A percentile compares a stretch with the other conserved stretches of the same genome.
Evolutionary conservation across 176 grass and related monocot genomes (phyloP).

Genomic region (Alloteropsis semialata): DNA sequence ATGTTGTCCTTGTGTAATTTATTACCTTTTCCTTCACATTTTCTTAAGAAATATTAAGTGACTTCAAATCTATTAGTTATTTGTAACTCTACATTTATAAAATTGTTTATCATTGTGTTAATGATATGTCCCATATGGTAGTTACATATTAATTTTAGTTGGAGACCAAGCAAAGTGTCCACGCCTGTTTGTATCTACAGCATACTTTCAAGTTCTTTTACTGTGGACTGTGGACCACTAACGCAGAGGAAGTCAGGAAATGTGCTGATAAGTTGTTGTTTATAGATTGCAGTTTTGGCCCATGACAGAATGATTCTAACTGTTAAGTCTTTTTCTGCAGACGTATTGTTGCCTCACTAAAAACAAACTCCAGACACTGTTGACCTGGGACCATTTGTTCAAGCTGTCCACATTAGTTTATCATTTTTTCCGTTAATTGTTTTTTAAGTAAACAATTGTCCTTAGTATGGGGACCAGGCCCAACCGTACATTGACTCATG

Average conservation of each 20-base stretch:
- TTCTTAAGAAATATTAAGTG: neutral
- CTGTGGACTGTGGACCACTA: conserved; percentile 16
- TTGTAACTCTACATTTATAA: neutral
- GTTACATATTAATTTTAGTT: conserved; percentile 14
- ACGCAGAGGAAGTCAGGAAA: conserved; percentile 25
- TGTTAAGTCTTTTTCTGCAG: conserved; percentile 9
- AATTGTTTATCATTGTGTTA: neutral
- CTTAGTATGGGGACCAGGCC: neutral
- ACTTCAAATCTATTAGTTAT: neutral
- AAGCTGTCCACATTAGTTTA: conserved; percentile 14
- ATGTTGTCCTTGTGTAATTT: neutral
- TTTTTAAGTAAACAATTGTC: conserved; percentile 12
- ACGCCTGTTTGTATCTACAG: neutral
- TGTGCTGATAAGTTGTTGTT: conserved; percentile 4
- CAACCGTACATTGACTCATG: neutral
- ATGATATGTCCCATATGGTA: neutral
- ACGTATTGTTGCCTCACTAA: conserved; percentile 13
- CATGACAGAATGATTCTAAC: conserved; percentile 27
- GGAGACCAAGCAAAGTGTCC: neutral
- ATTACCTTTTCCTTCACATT: neutral
- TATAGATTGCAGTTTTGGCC: conserved; percentile 24
- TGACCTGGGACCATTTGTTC: conserved; percentile 27
- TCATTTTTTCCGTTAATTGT: neutral
- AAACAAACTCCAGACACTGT: conserved; percentile 21
- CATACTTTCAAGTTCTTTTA: neutral